Conservation (phyloP, 2,329 filamentous ascomycete genomes). For the Exophiala alcalophila region DNA sequence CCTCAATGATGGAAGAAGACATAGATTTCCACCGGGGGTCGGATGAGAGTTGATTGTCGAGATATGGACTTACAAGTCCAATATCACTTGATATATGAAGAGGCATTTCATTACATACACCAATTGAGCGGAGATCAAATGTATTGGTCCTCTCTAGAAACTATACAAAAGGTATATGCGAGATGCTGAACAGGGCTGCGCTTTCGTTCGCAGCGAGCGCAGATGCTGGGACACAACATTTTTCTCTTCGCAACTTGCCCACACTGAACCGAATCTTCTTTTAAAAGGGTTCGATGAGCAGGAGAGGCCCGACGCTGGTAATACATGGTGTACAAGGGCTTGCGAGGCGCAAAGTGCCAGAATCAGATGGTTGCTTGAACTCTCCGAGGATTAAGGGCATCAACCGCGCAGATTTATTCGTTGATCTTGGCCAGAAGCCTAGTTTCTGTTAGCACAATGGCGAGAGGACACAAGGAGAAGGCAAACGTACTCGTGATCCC, state of each 20-base stretch:
- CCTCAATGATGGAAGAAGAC: no score
- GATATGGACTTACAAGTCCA: no score
- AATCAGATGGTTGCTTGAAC: background rate
- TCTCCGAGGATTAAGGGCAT: background rate
- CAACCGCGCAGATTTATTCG: slow-evolving; percentile 61
- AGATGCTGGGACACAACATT: slow-evolving; percentile 17
- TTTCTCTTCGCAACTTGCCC: slow-evolving; percentile 6
- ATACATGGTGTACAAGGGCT: slow-evolving; percentile 25
- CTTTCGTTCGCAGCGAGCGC: slow-evolving; percentile 9
- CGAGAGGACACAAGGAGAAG: background rate
- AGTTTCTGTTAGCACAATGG: slow-evolving; percentile 26
- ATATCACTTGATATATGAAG: background rate
- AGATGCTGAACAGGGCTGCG: slow-evolving; percentile 9
- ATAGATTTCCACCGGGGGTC: no score
- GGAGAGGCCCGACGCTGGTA: slow-evolving; percentile 11
- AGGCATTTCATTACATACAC: no score
- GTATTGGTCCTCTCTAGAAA: slow-evolving; percentile 14
- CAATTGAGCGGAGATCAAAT: slow-evolving; percentile 24
- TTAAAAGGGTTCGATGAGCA: background rate
- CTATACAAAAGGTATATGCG: slow-evolving; percentile 24
- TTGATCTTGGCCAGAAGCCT: slow-evolving; percentile 99
- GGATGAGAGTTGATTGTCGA: no score
- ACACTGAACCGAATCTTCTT: slow-evolving; percentile 4
- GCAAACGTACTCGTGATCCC: slow-evolving; percentile 87
- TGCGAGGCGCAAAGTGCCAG: background rate